phyloP scores from a whole-genome alignment of 176 grass and related monocot species.

The Eremochloa ophiuroides region DNA sequence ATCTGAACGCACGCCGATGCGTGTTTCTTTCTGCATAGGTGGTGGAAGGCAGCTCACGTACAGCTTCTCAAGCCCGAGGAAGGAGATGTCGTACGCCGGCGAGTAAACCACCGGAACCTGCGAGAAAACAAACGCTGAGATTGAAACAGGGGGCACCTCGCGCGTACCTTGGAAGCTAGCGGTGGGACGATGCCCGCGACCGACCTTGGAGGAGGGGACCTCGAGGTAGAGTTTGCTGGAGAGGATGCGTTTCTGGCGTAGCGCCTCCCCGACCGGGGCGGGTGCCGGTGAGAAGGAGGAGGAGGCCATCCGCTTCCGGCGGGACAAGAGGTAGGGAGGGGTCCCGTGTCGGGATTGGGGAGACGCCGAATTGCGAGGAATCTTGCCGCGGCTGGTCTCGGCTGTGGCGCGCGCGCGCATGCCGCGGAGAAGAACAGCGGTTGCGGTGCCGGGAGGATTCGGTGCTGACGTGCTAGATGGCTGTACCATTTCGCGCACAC shows the following conservation, averaged over 20 bases:
- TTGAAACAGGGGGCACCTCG: neutral
- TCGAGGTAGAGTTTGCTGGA: conserved; percentile 96
- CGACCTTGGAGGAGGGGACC: conserved; percentile 68
- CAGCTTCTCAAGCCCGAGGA: conserved; percentile 89
- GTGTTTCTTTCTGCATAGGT: neutral
- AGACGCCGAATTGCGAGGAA: neutral
- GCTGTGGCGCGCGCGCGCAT: neutral
- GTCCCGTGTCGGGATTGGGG: neutral
- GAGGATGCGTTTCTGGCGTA: conserved; percentile 68
- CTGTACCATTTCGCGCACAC: neutral
- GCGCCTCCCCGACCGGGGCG: conserved; percentile 15
- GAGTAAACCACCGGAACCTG: conserved; percentile 83
- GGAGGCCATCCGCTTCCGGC: conserved; percentile 41
- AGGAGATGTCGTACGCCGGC: conserved; percentile 73
- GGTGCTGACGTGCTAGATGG: neutral
- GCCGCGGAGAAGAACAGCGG: neutral
- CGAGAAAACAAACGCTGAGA: neutral
- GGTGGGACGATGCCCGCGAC: neutral
- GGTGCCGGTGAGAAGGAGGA: neutral
- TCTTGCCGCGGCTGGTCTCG: neutral
- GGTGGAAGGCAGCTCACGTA: conserved; percentile 32
- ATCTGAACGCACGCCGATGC: neutral
- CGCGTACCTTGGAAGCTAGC: neutral
- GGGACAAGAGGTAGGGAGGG: neutral
- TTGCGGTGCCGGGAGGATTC: conserved; percentile 2